Percentiles rank a stretch among this genome's conserved stretches.
phyloP scores from a whole-genome alignment of 495 filamentous ascomycete genomes.

The Aspergillus saccharolyticus region DNA sequence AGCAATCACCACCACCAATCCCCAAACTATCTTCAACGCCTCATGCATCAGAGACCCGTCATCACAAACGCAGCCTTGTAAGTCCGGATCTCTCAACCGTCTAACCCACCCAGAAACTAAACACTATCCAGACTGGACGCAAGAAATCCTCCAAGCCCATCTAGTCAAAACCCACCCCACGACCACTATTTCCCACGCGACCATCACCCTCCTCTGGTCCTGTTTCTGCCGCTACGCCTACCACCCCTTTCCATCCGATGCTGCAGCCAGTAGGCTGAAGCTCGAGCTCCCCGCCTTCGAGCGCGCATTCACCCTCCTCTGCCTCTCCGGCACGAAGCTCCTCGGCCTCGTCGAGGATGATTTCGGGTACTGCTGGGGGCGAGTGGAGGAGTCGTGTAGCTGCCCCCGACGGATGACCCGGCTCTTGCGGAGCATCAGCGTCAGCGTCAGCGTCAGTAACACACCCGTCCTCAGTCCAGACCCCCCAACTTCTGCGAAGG shows the following conservation, averaged over 20 bases:
- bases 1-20: not conserved
- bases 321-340: not conserved
- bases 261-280: not conserved
- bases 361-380: not conserved
- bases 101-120: not conserved
- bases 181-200: not conserved
- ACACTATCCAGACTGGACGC: conserved; percentile 4
- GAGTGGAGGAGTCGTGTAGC: not conserved
- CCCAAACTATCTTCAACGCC: not conserved
- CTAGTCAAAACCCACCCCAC: not conserved
- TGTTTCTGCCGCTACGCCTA: conserved; percentile 2
- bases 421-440: not conserved
- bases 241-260: not conserved
- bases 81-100: not conserved
- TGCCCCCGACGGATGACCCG: not conserved
- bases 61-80: conserved; percentile 2
- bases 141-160: not conserved
- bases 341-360: not conserved
- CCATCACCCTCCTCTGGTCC: not conserved
- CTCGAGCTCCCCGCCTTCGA: not conserved
- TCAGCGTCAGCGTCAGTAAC: not conserved
- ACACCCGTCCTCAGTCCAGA: too few relatives aligned
- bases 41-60: conserved; percentile 1
- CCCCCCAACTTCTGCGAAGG: not conserved
- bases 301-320: not conserved